Conservation (phyloP, 768 basidiomycete species). For the Hortiboletus campestris region DNA sequence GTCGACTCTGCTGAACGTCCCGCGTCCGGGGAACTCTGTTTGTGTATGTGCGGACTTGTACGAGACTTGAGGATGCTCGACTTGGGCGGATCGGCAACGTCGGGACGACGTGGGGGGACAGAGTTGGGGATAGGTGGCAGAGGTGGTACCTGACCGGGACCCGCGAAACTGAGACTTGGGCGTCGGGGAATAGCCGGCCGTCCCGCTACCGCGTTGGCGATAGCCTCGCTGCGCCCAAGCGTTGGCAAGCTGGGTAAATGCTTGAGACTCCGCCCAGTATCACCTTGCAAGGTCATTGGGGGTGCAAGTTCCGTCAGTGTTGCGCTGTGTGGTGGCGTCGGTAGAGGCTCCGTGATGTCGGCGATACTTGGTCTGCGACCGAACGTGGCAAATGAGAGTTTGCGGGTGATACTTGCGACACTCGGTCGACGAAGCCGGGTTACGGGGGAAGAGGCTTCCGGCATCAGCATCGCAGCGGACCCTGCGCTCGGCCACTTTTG, state of each 20-base stretch:
- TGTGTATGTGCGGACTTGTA: not conserved
- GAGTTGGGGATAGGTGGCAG: slow-evolving; percentile 1
- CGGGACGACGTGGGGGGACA: not conserved
- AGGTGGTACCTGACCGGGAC: not conserved
- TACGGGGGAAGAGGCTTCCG: slow-evolving; percentile 8
- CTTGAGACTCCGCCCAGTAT: slow-evolving; percentile 14
- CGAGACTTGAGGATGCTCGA: slow-evolving; percentile 18
- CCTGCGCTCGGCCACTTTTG: slow-evolving; percentile 24
- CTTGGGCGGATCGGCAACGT: slow-evolving; percentile 7
- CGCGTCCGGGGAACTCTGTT: slow-evolving; percentile 2
- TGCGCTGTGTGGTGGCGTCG: slow-evolving; percentile 16
- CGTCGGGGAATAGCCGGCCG: slow-evolving; percentile 7
- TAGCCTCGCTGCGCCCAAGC: slow-evolving; percentile 8
- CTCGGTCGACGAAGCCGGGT: slow-evolving; percentile 22
- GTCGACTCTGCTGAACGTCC: not conserved
- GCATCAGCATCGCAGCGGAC: slow-evolving; percentile 4
- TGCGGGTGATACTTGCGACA: slow-evolving; percentile 32
- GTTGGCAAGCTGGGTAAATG: slow-evolving; percentile 28
- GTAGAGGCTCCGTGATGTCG: slow-evolving; percentile 22
- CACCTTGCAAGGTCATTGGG: slow-evolving; percentile 9
- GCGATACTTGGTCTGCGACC: slow-evolving; percentile 23
- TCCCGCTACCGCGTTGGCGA: not conserved
- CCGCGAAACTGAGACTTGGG: slow-evolving; percentile 13
- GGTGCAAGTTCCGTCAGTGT: slow-evolving; percentile 18
- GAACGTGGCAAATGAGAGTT: slow-evolving; percentile 31